Evolutionary conservation across 2,329 filamentous ascomycete species (phyloP).

Genomic region (Exophiala bonariae): DNA sequence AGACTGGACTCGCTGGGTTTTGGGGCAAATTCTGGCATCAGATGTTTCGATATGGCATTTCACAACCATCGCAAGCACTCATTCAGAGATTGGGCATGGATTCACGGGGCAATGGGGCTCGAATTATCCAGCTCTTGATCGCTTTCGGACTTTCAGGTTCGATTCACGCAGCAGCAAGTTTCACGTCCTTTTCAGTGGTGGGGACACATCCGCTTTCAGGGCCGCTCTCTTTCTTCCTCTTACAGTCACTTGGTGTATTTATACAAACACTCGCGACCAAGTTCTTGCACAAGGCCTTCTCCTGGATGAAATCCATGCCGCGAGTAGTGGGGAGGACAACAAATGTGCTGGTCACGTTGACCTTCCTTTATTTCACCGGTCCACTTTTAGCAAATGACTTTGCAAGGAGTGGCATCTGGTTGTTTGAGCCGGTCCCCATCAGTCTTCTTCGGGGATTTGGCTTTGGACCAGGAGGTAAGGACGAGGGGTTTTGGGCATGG

Average conservation of each 20-base stretch:
- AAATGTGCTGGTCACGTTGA: slow-evolving; percentile 63
- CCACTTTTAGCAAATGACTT: slow-evolving; percentile 74
- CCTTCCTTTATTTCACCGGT: slow-evolving; percentile 69
- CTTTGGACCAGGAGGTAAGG: slow-evolving; percentile 52
- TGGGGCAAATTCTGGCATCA: slow-evolving; percentile 94
- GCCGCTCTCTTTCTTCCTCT: slow-evolving; percentile 67
- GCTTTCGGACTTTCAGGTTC: slow-evolving; percentile 68
- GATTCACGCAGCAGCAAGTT: slow-evolving; percentile 71
- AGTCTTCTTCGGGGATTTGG: slow-evolving; percentile 69
- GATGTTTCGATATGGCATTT: slow-evolving; percentile 68
- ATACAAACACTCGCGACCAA: slow-evolving; percentile 53
- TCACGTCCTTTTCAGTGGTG: slow-evolving; percentile 58
- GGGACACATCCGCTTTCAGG: slow-evolving; percentile 56
- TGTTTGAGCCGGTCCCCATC: slow-evolving; percentile 78
- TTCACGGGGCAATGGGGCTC: slow-evolving; percentile 31
- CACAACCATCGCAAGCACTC: slow-evolving; percentile 31
- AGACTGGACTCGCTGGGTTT: slow-evolving; percentile 73
- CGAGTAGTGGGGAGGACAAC: slow-evolving; percentile 47
- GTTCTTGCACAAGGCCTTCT: slow-evolving; percentile 30
- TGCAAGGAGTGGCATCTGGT: slow-evolving; percentile 70
- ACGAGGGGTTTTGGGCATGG: slow-evolving; percentile 70
- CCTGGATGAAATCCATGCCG: slow-evolving; percentile 43
- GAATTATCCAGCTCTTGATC: slow-evolving; percentile 43
- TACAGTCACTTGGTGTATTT: slow-evolving; percentile 67
- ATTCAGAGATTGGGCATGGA: slow-evolving; percentile 14